Conservation (phyloP, 345 rosid genomes). For the Sisymbrium irio region DNA sequence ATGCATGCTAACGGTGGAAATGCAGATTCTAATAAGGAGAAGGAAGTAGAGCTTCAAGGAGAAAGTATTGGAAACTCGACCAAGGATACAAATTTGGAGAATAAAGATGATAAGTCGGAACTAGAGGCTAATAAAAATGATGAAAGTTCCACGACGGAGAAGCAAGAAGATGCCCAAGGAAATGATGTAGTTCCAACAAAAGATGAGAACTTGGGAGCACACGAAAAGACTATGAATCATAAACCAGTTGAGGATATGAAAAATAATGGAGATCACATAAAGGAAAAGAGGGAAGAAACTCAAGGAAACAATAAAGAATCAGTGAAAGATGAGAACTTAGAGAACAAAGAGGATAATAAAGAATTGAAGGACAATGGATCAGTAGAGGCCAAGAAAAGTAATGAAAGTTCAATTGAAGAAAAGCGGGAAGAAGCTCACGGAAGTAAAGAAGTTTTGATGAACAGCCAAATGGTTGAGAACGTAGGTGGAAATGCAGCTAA, state of each 20-base stretch:
- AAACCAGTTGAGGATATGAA: background rate
- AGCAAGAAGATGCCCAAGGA: background rate
- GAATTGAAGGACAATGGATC: background rate
- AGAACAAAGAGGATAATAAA: background rate
- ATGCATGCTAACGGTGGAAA: background rate
- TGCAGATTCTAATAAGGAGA: background rate
- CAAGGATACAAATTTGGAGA: background rate
- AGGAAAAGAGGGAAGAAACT: background rate
- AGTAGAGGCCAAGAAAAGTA: background rate
- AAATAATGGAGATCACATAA: background rate
- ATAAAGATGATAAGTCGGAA: background rate
- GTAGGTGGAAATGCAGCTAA: background rate
- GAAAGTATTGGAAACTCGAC: background rate
- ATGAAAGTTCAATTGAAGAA: background rate
- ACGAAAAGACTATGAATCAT: background rate
- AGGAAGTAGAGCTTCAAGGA: background rate
- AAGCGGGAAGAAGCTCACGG: background rate
- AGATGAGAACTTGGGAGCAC: background rate
- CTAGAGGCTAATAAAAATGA: background rate
- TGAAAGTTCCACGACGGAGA: background rate
- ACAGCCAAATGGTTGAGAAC: background rate
- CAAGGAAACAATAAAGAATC: background rate
- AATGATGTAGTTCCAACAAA: background rate
- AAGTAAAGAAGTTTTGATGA: background rate
- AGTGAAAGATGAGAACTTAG: background rate